Base-by-base conservation (phyloP, 192 early-diverging fungal species). In the Linnemannia zychae region DNA sequence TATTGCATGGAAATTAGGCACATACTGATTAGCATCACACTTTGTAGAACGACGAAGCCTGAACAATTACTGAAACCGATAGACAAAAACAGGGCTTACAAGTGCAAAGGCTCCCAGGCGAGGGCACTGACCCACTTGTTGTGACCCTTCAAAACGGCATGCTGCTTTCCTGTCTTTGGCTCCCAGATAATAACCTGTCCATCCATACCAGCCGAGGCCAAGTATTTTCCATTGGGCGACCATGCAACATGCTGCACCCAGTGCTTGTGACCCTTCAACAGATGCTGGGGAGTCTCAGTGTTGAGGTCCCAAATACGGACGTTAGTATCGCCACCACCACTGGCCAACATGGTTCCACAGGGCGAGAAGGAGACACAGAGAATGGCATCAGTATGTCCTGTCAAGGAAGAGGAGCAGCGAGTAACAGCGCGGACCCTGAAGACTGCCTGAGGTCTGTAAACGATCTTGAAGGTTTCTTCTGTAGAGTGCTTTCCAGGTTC, bases 251-350 rank as follows among this genome's bases (percentile, higher is more conserved):
- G 92, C 75, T 98, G 93, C 4, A 99, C 98, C 97, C 98, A 98
- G 80, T 96, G 94, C 7, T 88, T 95, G 78, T 99, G 98, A 6
- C 97, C 94, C 85, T 75, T 81, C 28, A 87, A 24, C 24, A 60
- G 48, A 65, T 91, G 89, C 57, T 95, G 90, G 47, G 98, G 98
- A n/a, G 98, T 99, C 79, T 97, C 96, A 0, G 98, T 99, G 71
- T 95, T 93, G 83, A 99, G 80, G 91, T 99, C 98, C 98, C 98
- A 99, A 57, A 99, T 93, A 37, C 98, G 91, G 36, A 99, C 96
- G 4, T 97, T 99, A 0, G 94, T 95, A 87, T 99, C 98, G 33
- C 98, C 93, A 34, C 97, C 98, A 67, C 97, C 98, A 34, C 96
- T 96, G n/a, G 98, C 98, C 76, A 99, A 88, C 88, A 95, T 94